Base-by-base conservation (phyloP, 2,329 filamentous ascomycete genomes). In the Cercospora sp. region DNA sequence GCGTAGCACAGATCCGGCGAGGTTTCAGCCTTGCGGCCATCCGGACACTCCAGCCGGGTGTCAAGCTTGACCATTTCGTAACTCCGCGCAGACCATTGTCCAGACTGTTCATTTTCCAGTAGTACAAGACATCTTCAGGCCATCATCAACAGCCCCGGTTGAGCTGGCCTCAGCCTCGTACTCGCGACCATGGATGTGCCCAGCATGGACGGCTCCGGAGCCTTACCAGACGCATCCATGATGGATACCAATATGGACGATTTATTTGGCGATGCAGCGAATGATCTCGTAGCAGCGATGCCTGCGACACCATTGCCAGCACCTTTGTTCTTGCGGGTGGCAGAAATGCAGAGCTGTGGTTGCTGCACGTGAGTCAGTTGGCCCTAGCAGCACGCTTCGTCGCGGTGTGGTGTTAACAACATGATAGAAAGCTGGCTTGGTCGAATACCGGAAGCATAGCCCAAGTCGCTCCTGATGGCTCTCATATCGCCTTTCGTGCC, bases 381-480 rank as follows among this genome's bases (percentile, higher is more conserved):
- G 31, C 16, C 63, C 30, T 26, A 10, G 31, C 30, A n/a, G 58
- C 26, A 31, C 9, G 31, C 20, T 65, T 5, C 42, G 57, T 23
- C 39, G 63, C 26, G 60, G 45, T 10, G 59, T 62, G 12, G 61
- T 53, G 36, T 66, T 65, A 62, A 64, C 69, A 60, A 57, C 60
- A 13, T n/a, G 26, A 10, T 20, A 96, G 93, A 77, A 88, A 88
- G 71, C 86, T 97, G 64, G 89, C 91, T 31, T 98, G 94, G 94
- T 97, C 94, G 10, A 93, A 90, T 74, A 87, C 89, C 69, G 94
- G 94, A 53, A 93, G 90, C 68, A 92, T 98, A 72, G 94, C 94
- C 30, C 90, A 90, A 64, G 90, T 98, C 72, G 87, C 89, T 20
- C 81, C 87, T 16, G 90, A 94, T 79, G 91, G 91, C 30, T 85